These are phyloP conservation scores for Mucor indicus DNA, from an alignment of 371 early-diverging fungal species.

Conservation along the genomic window DNA sequence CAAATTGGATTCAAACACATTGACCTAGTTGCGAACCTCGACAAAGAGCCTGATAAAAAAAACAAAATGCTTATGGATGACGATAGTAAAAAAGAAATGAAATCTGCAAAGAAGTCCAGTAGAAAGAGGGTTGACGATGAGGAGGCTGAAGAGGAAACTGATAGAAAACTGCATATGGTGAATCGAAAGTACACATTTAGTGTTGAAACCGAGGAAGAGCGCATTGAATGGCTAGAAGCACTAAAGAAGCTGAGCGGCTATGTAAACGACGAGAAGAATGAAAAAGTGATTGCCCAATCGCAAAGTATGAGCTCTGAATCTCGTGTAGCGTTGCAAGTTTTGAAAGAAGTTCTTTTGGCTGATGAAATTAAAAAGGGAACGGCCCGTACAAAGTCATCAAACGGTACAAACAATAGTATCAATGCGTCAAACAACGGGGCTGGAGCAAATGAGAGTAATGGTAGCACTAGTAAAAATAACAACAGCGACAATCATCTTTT, in stretches of 20 bases:
- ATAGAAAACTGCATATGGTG: conserved; percentile 18
- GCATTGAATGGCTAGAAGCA: conserved; percentile 44
- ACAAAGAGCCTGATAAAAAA: background rate
- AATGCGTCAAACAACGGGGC: too few relatives aligned
- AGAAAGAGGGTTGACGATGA: conserved; percentile 1
- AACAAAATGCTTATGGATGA: background rate
- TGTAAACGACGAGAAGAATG: conserved; percentile 30
- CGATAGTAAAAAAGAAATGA: background rate
- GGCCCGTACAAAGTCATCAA: background rate
- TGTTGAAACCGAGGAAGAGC: conserved; percentile 50
- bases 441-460: background rate
- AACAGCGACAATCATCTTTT: background rate
- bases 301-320: conserved; percentile 22
- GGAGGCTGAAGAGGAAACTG: conserved; percentile 24
- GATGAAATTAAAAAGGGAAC: conserved; percentile 47
- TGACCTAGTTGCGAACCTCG: conserved; percentile 1
- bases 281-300: conserved; percentile 7
- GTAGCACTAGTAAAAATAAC: background rate
- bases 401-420: background rate
- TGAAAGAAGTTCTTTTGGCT: conserved; percentile 54
- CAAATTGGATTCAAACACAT: conserved; percentile 55
- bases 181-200: conserved; percentile 56
- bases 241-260: conserved; percentile 31
- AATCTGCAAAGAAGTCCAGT: conserved; percentile 3
- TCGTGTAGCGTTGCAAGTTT: conserved; percentile 53